Evolutionary conservation across 108 stramenopile genomes (phyloP).

Genomic region (Cafeteria roenbergensis): DNA sequence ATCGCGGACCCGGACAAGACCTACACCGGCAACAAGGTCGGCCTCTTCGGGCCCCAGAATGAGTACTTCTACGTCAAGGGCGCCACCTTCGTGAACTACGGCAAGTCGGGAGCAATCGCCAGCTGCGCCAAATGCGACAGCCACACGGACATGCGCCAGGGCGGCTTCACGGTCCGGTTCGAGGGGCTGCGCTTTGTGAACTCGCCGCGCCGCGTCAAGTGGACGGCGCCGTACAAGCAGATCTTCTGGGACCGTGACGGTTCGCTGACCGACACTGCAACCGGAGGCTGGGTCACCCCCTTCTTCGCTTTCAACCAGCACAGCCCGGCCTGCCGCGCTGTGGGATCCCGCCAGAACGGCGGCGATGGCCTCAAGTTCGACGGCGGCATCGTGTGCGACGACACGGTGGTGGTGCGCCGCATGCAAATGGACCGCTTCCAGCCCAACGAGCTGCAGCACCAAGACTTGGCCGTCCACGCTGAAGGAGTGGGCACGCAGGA

Average conservation of each 20-base stretch:
- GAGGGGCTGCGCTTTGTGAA: conserved; percentile 3
- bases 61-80: conserved; percentile 16
- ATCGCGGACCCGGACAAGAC: not conserved
- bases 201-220: conserved; percentile 1
- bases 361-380: not conserved
- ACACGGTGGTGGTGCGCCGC: conserved; percentile 2
- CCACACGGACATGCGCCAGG: conserved; percentile 8
- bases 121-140: conserved; percentile 9
- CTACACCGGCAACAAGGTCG: not conserved
- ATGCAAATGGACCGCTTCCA: not conserved
- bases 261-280: conserved; percentile 1
- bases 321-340: not conserved
- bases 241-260: conserved; percentile 22
- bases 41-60: conserved; percentile 8
- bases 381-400: conserved; percentile 9
- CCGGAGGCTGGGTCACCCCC: not conserved
- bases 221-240: conserved; percentile 10
- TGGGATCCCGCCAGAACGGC: too few species aligned
- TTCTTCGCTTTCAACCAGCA: not conserved
- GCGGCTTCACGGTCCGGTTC: conserved; percentile 19
- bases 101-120: conserved; percentile 3
- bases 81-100: conserved; percentile 16
- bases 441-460: not conserved
- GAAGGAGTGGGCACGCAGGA: not conserved
- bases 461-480: not conserved